Percentiles rank a stretch among this genome's conserved stretches.
Evolutionary conservation across 164 flowering plant genomes (phyloP).

Genomic region (Cinnamomum chago): DNA sequence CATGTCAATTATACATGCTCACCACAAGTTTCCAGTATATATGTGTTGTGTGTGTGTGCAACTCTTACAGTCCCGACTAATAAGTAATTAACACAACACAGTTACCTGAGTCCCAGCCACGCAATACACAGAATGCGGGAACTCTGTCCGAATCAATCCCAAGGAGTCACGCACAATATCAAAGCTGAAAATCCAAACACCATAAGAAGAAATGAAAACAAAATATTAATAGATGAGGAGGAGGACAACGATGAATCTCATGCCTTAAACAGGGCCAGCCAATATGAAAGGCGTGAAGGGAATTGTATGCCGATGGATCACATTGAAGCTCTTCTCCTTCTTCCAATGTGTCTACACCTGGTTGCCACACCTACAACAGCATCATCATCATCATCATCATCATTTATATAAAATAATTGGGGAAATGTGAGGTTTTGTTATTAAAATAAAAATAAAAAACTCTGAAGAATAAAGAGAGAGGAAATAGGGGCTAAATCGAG

Average conservation of each 20-base stretch:
- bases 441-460: neutral
- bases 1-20: too few relatives aligned
- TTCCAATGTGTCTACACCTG: conserved; percentile 85
- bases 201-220: neutral
- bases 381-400: neutral
- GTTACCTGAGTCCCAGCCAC: conserved; percentile 92
- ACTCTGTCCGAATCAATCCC: conserved; percentile 74
- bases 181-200: conserved; percentile 43
- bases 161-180: conserved; percentile 71
- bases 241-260: neutral
- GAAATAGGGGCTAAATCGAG: neutral
- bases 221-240: neutral
- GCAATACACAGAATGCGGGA: conserved; percentile 74
- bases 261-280: conserved; percentile 97
- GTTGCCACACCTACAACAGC: conserved; percentile 52
- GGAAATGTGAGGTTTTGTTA: neutral
- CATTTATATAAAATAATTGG: neutral
- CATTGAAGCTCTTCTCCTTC: conserved; percentile 95
- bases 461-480: neutral
- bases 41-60: neutral
- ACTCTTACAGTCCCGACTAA: neutral
- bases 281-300: conserved; percentile 77
- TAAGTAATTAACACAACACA: neutral
- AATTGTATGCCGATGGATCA: conserved; percentile 82
- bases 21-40: neutral